Base-by-base conservation (phyloP, 2,329 filamentous ascomycete genomes). In the Verticillium longisporum region DNA sequence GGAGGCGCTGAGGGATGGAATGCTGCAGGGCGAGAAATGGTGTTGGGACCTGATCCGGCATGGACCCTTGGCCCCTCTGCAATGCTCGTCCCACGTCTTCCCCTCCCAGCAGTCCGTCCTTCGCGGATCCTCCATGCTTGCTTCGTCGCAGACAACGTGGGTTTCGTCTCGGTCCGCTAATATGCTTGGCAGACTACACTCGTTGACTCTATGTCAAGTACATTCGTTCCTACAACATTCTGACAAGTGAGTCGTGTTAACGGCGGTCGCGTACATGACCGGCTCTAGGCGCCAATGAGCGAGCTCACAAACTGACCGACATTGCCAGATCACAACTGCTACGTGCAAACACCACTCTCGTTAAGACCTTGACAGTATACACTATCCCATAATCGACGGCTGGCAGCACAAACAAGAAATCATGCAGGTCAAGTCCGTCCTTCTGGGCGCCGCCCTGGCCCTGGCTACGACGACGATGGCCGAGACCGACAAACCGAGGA, bases 191-290 rank as follows among this genome's bases (percentile, higher is more conserved):
- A 71, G 70, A 72, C 64, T 67, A 80, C 81, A 72, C 75, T 83
- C 79, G 70, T 84, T 83, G 78, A 80, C 76, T 76, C 68, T 72
- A 73, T 77, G 81, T 84, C 83, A 84, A 82, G 77, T 83, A 83
- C 83, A 83, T 76, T 85, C 83, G 77, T 82, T 84, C 67, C 26
- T 68, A 74, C 71, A 69, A 69, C 67, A 68, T 72, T 74, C 79
- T 83, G 80, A 82, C 80, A 79, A 60, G 76, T 78, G 68, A 74
- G 75, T 77, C 45, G 45, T 50, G 45, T 26, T 15, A 18, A 50
- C 45, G n/a, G 5, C 45, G 21, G 45, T 50, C 45, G 45, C 45
- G 45, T 50, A 50, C 45, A 26, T 26, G 3, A 50, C 9, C 2
- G 45, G 45, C 11, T 50, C 7, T 50, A 36, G n/a, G 33, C 33